A percentile compares a stretch with the other conserved stretches of the same genome.
These are phyloP conservation scores for Calonectria fujianensis DNA, from an alignment of 2,329 filamentous ascomycete species.

Conservation along the genomic window DNA sequence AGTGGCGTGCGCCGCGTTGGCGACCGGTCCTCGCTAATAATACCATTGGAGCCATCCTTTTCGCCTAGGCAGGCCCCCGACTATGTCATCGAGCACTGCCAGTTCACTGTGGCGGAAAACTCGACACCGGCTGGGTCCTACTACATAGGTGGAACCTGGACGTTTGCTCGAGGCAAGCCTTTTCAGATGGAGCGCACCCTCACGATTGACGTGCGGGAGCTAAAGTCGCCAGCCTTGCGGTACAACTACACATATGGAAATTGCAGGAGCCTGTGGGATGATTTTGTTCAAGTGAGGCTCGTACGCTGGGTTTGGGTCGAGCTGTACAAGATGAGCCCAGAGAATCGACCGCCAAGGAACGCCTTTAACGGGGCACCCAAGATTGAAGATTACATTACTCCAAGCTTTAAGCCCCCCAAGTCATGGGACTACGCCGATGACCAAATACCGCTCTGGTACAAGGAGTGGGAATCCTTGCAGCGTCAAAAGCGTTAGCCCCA, in stretches of 20 bases:
- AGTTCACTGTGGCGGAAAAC: neutral
- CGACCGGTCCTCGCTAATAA: neutral
- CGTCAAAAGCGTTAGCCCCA: neutral
- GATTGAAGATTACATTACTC: neutral
- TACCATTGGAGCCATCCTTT: neutral
- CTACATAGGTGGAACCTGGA: neutral
- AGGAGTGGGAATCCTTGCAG: neutral
- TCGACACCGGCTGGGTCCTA: neutral
- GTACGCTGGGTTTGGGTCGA: slow-evolving; percentile 4
- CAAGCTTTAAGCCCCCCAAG: neutral
- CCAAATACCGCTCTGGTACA: slow-evolving; percentile 11
- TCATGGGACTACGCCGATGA: slow-evolving; percentile 19
- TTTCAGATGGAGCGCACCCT: slow-evolving; percentile 8
- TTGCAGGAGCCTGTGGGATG: neutral
- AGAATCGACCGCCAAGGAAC: neutral
- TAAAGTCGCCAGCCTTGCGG: neutral
- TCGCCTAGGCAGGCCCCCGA: neutral
- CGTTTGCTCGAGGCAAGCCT: neutral
- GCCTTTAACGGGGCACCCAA: neutral
- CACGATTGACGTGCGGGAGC: neutral
- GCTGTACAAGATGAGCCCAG: neutral
- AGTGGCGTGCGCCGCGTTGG: neutral
- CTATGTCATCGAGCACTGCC: neutral
- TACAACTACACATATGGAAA: neutral
- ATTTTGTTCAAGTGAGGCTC: neutral